Percentiles rank a stretch among this genome's conserved stretches.
Conservation (phyloP, 495 filamentous ascomycete genomes). For the Penicillium canescens region DNA sequence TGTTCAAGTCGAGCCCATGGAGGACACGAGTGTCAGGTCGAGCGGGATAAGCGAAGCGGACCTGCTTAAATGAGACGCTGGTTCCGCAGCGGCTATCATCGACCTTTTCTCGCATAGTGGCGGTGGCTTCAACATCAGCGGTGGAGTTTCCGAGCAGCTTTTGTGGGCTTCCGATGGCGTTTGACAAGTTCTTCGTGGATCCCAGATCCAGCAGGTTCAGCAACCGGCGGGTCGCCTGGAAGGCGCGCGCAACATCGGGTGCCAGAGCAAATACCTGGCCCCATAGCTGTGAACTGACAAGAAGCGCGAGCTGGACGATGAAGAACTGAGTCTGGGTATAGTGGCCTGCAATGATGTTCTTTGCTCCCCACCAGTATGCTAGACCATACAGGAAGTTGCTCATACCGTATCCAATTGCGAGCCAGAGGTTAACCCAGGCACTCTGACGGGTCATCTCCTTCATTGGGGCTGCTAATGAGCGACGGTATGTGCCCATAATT, state of each 20-base stretch:
- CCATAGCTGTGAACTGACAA: conserved; percentile 60
- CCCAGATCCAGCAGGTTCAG: conserved; percentile 10
- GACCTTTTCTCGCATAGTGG: background rate
- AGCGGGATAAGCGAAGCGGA: conserved; percentile 62
- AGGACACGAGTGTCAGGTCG: conserved; percentile 56
- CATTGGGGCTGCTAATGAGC: conserved; percentile 39
- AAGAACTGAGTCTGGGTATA: conserved; percentile 45
- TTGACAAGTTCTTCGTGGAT: conserved; percentile 6
- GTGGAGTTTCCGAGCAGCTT: conserved; percentile 4
- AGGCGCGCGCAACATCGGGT: conserved; percentile 49
- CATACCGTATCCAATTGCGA: conserved; percentile 53
- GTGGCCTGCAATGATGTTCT: conserved; percentile 55
- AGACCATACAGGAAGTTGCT: conserved; percentile 60
- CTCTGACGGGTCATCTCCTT: conserved; percentile 45
- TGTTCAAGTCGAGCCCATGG: conserved; percentile 50
- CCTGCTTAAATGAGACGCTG: conserved; percentile 53
- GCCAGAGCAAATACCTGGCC: conserved; percentile 68
- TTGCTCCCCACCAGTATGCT: conserved; percentile 71
- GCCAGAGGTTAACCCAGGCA: conserved; percentile 52
- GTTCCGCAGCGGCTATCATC: conserved; percentile 11
- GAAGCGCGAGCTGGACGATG: conserved; percentile 33
- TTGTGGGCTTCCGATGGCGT: background rate
- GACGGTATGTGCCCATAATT: conserved; percentile 38
- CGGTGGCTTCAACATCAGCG: conserved; percentile 11
- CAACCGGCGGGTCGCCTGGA: conserved; percentile 4